Conservation (phyloP, 768 basidiomycete genomes). For the Boletus patriciae region DNA sequence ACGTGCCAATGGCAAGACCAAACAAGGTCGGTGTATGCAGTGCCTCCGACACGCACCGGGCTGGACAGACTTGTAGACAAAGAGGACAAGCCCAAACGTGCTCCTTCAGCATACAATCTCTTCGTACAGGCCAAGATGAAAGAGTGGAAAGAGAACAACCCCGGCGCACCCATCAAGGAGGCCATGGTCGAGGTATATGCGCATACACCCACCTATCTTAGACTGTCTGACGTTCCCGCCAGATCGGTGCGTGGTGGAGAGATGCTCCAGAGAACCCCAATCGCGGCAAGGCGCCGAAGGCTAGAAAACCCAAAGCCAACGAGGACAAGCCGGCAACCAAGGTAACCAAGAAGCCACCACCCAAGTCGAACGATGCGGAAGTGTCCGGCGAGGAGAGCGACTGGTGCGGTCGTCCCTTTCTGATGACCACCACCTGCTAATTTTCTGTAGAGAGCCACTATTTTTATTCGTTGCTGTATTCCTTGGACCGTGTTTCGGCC, state of each 20-base stretch:
- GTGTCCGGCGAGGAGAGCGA: slow-evolving; percentile 24
- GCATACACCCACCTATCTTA: slow-evolving; percentile 1
- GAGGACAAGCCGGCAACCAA: slow-evolving; percentile 5
- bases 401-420: slow-evolving; percentile 9
- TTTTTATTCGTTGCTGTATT: slow-evolving; percentile 16
- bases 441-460: neutral
- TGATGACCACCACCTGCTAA: neutral
- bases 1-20: slow-evolving; percentile 47
- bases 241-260: slow-evolving; percentile 60
- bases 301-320: slow-evolving; percentile 46
- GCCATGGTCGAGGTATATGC: slow-evolving; percentile 48
- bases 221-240: slow-evolving; percentile 5
- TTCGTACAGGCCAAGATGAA: slow-evolving; percentile 59
- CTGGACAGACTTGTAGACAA: slow-evolving; percentile 28
- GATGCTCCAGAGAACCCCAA: slow-evolving; percentile 66
- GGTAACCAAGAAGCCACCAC: slow-evolving; percentile 15
- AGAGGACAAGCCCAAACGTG: slow-evolving; percentile 53
- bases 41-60: neutral
- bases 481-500: neutral
- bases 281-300: slow-evolving; percentile 51
- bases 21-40: slow-evolving; percentile 33
- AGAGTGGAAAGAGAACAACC: slow-evolving; percentile 55
- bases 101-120: slow-evolving; percentile 58
- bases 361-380: slow-evolving; percentile 25
- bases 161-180: slow-evolving; percentile 47